Percentiles rank a stretch among this genome's conserved stretches.
Conservation (phyloP, 2,329 filamentous ascomycete genomes). For the Cladosporium austrohemisphaericum region DNA sequence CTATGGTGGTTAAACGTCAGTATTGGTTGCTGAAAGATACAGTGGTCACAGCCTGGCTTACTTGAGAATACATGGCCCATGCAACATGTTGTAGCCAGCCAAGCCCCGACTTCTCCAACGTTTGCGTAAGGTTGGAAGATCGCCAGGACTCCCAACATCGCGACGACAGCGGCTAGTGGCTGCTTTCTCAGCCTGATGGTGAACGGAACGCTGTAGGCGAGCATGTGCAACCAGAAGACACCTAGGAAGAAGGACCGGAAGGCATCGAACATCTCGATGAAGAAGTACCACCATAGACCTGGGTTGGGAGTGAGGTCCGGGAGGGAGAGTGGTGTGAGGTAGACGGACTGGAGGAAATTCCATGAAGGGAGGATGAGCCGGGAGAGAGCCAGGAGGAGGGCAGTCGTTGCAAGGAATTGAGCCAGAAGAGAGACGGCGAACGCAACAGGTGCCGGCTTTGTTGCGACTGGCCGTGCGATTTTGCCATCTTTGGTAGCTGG, state of each 20-base stretch:
- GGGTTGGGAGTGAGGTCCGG: slow-evolving; percentile 93
- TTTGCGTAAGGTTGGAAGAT: slow-evolving; percentile 98
- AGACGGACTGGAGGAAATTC: slow-evolving; percentile 84
- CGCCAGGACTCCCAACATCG: slow-evolving; percentile 83
- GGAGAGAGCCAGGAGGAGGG: slow-evolving; percentile 66
- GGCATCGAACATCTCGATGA: slow-evolving; percentile 98
- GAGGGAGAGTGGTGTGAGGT: slow-evolving; percentile 85
- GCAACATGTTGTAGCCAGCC: slow-evolving; percentile 75
- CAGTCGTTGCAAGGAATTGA: slow-evolving; percentile 54
- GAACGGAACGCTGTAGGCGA: slow-evolving; percentile 82
- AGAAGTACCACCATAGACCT: slow-evolving; percentile 99
- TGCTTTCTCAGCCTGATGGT: slow-evolving; percentile 79
- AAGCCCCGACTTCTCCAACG: slow-evolving; percentile 83
- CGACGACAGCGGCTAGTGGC: slow-evolving; percentile 77
- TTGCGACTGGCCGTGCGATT: background rate
- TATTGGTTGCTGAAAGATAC: too few relatives aligned
- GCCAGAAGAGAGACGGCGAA: slow-evolving; percentile 50
- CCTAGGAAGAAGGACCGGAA: slow-evolving; percentile 96
- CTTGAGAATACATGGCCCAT: slow-evolving; percentile 80
- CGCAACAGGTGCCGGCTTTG: slow-evolving; percentile 19
- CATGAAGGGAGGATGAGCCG: slow-evolving; percentile 73
- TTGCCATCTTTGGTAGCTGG: slow-evolving; percentile 1
- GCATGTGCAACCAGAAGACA: slow-evolving; percentile 95
- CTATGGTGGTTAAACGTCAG: too few relatives aligned
- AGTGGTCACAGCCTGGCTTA: too few relatives aligned